phyloP scores from a whole-genome alignment of 805 yeast species.

The Zygoascus ofunaensis region DNA sequence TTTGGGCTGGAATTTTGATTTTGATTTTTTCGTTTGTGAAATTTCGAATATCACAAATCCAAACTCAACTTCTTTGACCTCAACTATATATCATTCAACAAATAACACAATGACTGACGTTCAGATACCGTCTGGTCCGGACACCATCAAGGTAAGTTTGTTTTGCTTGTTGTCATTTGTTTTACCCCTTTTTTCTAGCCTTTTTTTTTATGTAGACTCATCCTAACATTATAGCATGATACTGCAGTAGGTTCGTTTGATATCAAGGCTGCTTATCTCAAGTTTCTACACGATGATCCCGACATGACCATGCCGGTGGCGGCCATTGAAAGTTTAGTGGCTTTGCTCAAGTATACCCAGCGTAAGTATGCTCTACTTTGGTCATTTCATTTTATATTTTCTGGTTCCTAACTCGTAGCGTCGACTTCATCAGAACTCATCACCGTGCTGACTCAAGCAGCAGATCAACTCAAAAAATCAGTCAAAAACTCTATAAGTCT shows the following conservation, averaged over 20 bases:
- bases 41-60: too few species aligned
- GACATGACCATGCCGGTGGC: slow-evolving; percentile 99
- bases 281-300: slow-evolving; percentile 77
- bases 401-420: slow-evolving; percentile 28
- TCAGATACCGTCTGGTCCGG: too few species aligned
- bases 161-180: too few species aligned
- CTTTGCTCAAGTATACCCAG: slow-evolving; percentile 68
- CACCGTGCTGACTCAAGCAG: slow-evolving; percentile 67
- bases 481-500: slow-evolving; percentile 88
- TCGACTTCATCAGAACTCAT: slow-evolving; percentile 90
- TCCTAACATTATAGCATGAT: too few species aligned
- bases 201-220: too few species aligned
- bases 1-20: too few species aligned
- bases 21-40: too few species aligned
- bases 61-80: too few species aligned
- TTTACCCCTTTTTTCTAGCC: too few species aligned
- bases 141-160: too few species aligned
- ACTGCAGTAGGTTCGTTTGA: slow-evolving; percentile 54
- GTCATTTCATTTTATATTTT: neutral
- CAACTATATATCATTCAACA: too few species aligned
- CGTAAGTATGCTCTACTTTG: slow-evolving; percentile 29
- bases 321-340: slow-evolving; percentile 89
- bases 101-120: too few species aligned
- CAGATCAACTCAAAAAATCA: slow-evolving; percentile 59
- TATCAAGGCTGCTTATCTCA: slow-evolving; percentile 70